Evolutionary conservation across 1,284 basidiomycete genomes (phyloP).

Genomic region (Trichosporon coremiiforme): DNA sequence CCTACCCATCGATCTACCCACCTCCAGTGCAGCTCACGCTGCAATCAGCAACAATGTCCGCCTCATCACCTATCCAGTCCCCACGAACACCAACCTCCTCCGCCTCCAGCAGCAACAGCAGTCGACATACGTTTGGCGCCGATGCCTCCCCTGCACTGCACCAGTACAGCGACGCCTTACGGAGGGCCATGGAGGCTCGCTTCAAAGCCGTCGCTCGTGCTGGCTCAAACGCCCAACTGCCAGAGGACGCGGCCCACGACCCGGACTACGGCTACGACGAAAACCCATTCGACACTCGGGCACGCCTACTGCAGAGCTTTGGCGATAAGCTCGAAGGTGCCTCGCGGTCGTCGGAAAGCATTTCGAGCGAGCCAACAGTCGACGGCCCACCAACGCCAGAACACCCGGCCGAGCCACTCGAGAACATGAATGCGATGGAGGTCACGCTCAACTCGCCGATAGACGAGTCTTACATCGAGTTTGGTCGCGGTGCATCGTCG

Average conservation of each 20-base stretch:
- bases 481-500: not conserved
- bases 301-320: conserved; percentile 22
- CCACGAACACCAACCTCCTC: conserved; percentile 14
- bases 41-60: not conserved
- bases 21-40: not conserved
- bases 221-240: not conserved
- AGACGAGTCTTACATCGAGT: conserved; percentile 21
- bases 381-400: conserved; percentile 11
- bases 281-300: conserved; percentile 32
- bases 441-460: conserved; percentile 4
- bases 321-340: not conserved
- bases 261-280: conserved; percentile 35
- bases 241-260: conserved; percentile 25
- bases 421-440: conserved; percentile 11
- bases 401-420: conserved; percentile 3
- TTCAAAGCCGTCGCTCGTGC: conserved; percentile 28
- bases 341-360: conserved; percentile 8
- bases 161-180: conserved; percentile 30
- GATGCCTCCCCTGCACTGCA: conserved; percentile 21
- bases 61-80: conserved; percentile 9
- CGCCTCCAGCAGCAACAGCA: conserved; percentile 15
- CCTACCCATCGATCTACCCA: not conserved
- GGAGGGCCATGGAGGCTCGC: conserved; percentile 23
- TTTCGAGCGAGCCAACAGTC: conserved; percentile 1
- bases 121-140: conserved; percentile 13